phyloP scores from a whole-genome alignment of 805 yeast genomes.

The Lipomyces chichibuensis region DNA sequence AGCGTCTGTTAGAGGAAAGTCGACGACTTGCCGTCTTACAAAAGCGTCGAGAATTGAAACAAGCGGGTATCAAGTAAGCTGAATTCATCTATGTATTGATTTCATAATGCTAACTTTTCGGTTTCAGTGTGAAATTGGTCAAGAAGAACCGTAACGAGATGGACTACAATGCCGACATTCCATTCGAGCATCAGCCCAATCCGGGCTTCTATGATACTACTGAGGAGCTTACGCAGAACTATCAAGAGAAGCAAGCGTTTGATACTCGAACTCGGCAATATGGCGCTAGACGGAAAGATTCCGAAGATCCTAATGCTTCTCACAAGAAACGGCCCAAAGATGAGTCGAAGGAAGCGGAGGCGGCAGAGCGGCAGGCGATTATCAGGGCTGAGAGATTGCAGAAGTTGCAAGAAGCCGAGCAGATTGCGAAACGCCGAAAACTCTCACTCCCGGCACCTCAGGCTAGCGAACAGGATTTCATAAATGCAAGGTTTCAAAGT shows the following conservation, averaged over 20 bases:
- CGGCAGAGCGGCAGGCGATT: slow-evolving; percentile 39
- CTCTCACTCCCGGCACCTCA: slow-evolving; percentile 47
- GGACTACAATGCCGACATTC: slow-evolving; percentile 83
- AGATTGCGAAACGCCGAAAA: slow-evolving; percentile 47
- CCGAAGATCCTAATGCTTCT: slow-evolving; percentile 37
- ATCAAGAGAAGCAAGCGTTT: slow-evolving; percentile 48
- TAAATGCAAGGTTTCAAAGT: slow-evolving; percentile 28
- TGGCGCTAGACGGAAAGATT: slow-evolving; percentile 32
- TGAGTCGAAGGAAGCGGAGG: slow-evolving; percentile 29
- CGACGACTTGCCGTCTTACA: slow-evolving; percentile 74
- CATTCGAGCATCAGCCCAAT: slow-evolving; percentile 71
- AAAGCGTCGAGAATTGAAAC: slow-evolving; percentile 76
- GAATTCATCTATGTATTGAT: slow-evolving; percentile 39
- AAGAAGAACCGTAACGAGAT: slow-evolving; percentile 63
- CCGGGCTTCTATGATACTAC: slow-evolving; percentile 69
- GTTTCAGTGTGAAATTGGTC: slow-evolving; percentile 35
- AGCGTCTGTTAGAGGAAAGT: slow-evolving; percentile 78
- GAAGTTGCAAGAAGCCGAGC: slow-evolving; percentile 39
- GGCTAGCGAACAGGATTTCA: slow-evolving; percentile 42
- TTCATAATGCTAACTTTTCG: slow-evolving; percentile 47
- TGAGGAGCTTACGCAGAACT: slow-evolving; percentile 57
- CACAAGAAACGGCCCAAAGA: slow-evolving; percentile 26
- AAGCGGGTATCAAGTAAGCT: slow-evolving; percentile 58
- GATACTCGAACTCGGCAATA: slow-evolving; percentile 40
- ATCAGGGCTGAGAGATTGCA: slow-evolving; percentile 41